phyloP scores from a whole-genome alignment of 306 rosid genomes.

The Neltuma alba region DNA sequence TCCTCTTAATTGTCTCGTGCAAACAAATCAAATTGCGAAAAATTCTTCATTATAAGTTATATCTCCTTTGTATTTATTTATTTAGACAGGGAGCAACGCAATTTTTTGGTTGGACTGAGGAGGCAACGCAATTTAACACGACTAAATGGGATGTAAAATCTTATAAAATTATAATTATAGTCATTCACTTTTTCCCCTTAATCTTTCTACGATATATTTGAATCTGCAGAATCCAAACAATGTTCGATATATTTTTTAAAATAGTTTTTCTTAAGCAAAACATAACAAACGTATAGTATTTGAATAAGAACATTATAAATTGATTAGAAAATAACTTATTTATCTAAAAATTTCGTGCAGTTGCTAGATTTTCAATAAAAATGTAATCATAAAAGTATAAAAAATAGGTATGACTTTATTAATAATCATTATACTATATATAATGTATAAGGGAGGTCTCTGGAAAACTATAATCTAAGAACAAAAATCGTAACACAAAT shows the following conservation, averaged over 20 bases:
- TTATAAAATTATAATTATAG: neutral
- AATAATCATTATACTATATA: neutral
- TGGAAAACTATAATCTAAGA: constrained; percentile 28
- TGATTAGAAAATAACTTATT: neutral
- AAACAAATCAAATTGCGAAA: neutral
- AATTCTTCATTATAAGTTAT: neutral
- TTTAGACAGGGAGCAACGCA: neutral
- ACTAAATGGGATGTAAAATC: neutral
- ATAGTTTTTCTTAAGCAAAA: neutral
- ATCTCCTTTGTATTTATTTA: neutral
- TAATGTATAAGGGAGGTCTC: constrained; percentile 3
- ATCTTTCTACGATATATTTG: neutral
- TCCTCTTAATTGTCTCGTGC: neutral
- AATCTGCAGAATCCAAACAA: neutral
- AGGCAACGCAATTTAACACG: neutral
- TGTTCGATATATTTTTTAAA: neutral
- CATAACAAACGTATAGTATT: neutral
- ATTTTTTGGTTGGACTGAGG: no score
- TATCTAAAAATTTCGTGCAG: neutral
- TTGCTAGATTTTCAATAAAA: neutral
- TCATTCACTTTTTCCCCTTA: neutral
- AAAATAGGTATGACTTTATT: neutral
- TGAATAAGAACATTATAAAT: neutral
- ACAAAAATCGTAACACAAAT: constrained; percentile 25
- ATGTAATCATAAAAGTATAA: neutral